A percentile compares a stretch with the other conserved stretches of the same genome.
Evolutionary conservation across 768 basidiomycete species (phyloP).

Genomic region (Tylopilus cervinicoccineus): DNA sequence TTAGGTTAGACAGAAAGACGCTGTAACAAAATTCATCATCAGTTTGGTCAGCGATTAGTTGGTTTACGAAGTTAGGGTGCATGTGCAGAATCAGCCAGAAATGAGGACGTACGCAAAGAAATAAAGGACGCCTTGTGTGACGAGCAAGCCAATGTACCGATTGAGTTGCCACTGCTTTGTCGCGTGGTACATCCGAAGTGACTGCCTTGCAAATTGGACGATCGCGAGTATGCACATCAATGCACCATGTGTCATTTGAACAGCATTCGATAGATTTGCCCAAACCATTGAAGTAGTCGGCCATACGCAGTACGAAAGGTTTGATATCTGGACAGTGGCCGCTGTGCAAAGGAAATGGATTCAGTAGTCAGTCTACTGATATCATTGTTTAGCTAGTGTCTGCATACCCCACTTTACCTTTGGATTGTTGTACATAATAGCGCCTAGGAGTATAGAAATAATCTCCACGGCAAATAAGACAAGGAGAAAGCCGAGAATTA

Average conservation of each 20-base stretch:
- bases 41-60: no score
- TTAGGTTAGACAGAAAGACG: no score
- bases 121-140: not conserved
- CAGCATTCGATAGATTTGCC: not conserved
- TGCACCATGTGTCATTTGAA: not conserved
- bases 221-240: not conserved
- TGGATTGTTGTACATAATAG: not conserved
- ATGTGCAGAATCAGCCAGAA: no score
- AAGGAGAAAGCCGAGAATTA: not conserved
- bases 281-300: not conserved
- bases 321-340: not conserved
- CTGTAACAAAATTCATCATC: no score
- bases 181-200: not conserved
- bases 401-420: not conserved
- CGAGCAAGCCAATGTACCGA: not conserved
- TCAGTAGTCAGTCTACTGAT: not conserved
- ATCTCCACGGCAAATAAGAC: not conserved
- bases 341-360: not conserved
- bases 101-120: not conserved
- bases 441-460: not conserved
- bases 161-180: not conserved
- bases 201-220: not conserved
- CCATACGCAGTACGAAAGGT: not conserved
- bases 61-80: no score
- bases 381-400: no score